Evolutionary conservation across 768 basidiomycete genomes (phyloP), one percentile per base, ranked within the genome.

Genomic region (Pluteus cervinus): DNA sequence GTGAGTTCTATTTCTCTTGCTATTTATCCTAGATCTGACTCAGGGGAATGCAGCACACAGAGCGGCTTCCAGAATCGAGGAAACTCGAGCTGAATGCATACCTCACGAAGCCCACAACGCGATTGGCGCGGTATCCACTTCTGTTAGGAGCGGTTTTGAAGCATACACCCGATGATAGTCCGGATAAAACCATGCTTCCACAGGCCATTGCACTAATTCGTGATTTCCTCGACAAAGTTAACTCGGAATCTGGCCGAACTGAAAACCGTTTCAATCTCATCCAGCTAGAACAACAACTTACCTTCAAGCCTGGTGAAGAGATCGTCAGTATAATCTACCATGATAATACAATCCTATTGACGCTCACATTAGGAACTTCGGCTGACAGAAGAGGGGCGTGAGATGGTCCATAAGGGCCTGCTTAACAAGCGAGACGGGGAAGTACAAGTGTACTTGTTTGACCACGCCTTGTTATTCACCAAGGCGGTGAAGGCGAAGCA

Each of bases 41-140:
- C 11, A 7, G 37, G n/a, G 24, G 10, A 36, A 12, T 33, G 11
- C 47, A 93, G 92, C 68, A 79, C 46, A 88, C 86, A 2, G 96
- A 99, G 56, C 84, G 96, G 14, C 67, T 86, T 14, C 93, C 93
- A 0, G 92, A 96, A 56, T 97, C 93, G 7, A 75, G 94, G 20
- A 98, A 97, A 62, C 75, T 98, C 24, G 96, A 99, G 60, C 65
- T 99, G 33, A 99, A 99, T 56, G 96, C 90, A 1, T 99, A 98
- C 58, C 68, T 99, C 26, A 99, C 96, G 5, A 98, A 97, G 58
- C 96, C 96, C 2, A 98, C 96, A 2, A 98, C 96, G 4, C 82
- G 96, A 50, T 71, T 99, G 18, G 96, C 94, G n/a, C 73, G 96
- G 45, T 98, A 98, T 57, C 96, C 96, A 5, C 71, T 99, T 2